Conservation (phyloP, 192 early-diverging fungal species). For the Dimargaris xerosporica region DNA sequence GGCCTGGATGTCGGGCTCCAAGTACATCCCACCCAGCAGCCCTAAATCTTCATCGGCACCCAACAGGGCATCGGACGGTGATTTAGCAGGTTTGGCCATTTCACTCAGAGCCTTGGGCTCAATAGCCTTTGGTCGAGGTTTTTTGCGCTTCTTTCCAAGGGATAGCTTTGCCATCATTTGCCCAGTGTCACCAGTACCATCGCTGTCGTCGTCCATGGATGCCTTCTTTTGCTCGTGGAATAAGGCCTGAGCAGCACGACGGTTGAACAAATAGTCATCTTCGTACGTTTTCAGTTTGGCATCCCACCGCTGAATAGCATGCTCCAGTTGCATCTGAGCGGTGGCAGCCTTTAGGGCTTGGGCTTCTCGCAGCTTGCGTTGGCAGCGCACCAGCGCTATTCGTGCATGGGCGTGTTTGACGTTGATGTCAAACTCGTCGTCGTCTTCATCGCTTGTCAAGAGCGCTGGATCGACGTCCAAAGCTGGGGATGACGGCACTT, state of each 20-base stretch:
- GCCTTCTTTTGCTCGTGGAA: neutral
- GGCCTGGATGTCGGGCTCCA: neutral
- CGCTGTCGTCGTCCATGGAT: neutral
- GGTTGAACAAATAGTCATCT: slow-evolving; percentile 2
- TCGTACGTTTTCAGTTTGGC: neutral
- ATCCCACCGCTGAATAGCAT: neutral
- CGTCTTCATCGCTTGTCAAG: neutral
- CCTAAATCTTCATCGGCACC: neutral
- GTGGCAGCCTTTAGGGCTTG: neutral
- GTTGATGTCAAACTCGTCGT: slow-evolving; percentile 1
- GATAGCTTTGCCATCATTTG: neutral
- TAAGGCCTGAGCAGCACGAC: neutral
- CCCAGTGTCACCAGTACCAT: neutral
- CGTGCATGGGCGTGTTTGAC: slow-evolving; percentile 2
- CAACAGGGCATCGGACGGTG: neutral
- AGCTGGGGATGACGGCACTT: neutral
- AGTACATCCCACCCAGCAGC: neutral
- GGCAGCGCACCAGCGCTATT: neutral
- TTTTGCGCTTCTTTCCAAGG: too few species aligned
- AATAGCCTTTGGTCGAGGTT: neutral
- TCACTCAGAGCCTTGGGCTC: neutral
- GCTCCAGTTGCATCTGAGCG: neutral
- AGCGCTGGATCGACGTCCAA: neutral
- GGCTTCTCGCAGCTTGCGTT: neutral
- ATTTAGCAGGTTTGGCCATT: neutral